Evolutionary conservation across 1,139 yeast species (phyloP), one percentile per base, ranked within the genome.

Genomic region (Geotrichum australiense): DNA sequence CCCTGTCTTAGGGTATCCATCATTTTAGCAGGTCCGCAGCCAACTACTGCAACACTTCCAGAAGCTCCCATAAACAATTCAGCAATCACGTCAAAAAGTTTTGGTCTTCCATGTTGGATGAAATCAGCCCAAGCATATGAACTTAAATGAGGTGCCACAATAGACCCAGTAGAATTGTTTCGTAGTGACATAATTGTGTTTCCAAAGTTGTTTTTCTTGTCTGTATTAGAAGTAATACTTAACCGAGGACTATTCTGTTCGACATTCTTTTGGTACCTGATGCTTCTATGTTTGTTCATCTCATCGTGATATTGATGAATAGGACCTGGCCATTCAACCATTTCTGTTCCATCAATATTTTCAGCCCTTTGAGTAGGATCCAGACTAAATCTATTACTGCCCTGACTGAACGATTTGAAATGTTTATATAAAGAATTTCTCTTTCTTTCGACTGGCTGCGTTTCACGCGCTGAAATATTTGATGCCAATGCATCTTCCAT

Each of bases 21-120:
- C 66, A 63, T 58, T 4, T 55, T 46, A 1, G 64, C 61, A 3
- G 68, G 68, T 2, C 68, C 68, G 38, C 68, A 63, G 3, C 63
- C 64, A 7, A 63, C 50, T 1, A 64, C 64, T 22, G 61, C 56
- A 3, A 61, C 54, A 31, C 62, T 54, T 15, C 65, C 64, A 16
- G 50, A 45, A 5, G 63, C 46, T 12, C 41, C 39, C 14, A 42
- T 31, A 35, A 61, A 53, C 32, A 52, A 50, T 23, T 53, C 55
- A 14, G 48, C 44, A 18, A 61, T 46, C 1, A 50, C 44, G 8
- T 45, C 41, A 4, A 42, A 45, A 28, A 61, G 34, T 28, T 56
- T 54, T 1, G 65, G 61, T 11, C 59, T 47, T 26, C 43, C 41
- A 23, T 39, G 37, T 19, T 33, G 42, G 18, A 39, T 33, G 18